Percentiles rank a stretch among this genome's conserved stretches.
phyloP scores from a whole-genome alignment of 192 early-diverging fungal species.

The Mortierella claussenii region DNA sequence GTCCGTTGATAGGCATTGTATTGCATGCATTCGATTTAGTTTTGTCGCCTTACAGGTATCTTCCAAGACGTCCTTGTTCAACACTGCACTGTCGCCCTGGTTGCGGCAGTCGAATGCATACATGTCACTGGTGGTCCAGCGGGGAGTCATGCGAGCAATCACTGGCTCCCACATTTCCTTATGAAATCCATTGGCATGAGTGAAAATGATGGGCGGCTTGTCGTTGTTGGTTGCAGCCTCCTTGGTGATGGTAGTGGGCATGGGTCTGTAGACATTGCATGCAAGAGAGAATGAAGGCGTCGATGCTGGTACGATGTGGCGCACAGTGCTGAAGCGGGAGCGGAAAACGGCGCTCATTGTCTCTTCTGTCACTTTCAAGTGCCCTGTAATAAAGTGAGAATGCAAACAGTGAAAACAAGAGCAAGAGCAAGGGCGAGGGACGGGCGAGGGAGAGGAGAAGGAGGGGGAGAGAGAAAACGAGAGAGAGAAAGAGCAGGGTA shows the following conservation, averaged over 20 bases:
- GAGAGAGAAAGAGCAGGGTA: not conserved
- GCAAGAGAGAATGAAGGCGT: slow-evolving; percentile 20
- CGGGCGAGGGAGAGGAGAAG: not conserved
- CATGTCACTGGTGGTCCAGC: slow-evolving; percentile 46
- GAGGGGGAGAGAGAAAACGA: not conserved
- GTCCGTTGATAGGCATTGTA: too few species aligned
- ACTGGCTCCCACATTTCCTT: slow-evolving; percentile 69
- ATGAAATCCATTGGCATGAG: slow-evolving; percentile 70
- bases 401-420: not conserved
- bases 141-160: slow-evolving; percentile 42
- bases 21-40: not conserved
- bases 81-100: slow-evolving; percentile 66
- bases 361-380: too few species aligned
- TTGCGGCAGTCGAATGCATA: slow-evolving; percentile 65
- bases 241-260: not conserved
- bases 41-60: slow-evolving; percentile 46
- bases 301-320: slow-evolving; percentile 21
- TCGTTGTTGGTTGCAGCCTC: not conserved
- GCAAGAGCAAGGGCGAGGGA: not conserved
- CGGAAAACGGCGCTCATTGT: slow-evolving; percentile 12
- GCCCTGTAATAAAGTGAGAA: not conserved
- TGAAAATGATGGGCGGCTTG: slow-evolving; percentile 51
- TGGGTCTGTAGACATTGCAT: slow-evolving; percentile 33
- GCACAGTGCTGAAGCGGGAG: slow-evolving; percentile 19
- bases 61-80: slow-evolving; percentile 57